These are phyloP conservation scores for Trichaptum fuscoviolaceum DNA, from an alignment of 768 basidiomycete species.

Conservation along the genomic window DNA sequence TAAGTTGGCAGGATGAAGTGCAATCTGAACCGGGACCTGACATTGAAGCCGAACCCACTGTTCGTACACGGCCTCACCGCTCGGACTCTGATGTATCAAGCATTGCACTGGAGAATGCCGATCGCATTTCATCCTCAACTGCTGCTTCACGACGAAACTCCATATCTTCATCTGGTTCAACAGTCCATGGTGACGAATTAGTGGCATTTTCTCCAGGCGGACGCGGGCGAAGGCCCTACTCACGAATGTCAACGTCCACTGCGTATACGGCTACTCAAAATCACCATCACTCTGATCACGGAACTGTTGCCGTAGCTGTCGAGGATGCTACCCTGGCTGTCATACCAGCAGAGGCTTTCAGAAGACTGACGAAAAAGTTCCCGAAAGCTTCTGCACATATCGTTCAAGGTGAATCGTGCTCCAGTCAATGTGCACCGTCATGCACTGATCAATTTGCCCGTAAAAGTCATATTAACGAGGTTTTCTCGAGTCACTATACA, in stretches of 20 bases:
- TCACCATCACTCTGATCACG: slow-evolving; percentile 43
- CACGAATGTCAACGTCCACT: slow-evolving; percentile 1
- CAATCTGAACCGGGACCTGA: slow-evolving; percentile 14
- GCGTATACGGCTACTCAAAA: slow-evolving; percentile 15
- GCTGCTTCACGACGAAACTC: slow-evolving; percentile 41
- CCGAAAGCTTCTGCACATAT: slow-evolving; percentile 97
- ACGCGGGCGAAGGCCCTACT: neutral
- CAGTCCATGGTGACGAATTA: slow-evolving; percentile 43
- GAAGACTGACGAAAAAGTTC: slow-evolving; percentile 89
- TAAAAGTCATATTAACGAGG: slow-evolving; percentile 83
- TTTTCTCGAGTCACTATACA: slow-evolving; percentile 97
- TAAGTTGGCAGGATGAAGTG: slow-evolving; percentile 81
- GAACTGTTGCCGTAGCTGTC: slow-evolving; percentile 86
- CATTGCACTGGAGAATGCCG: slow-evolving; percentile 40
- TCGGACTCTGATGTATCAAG: slow-evolving; percentile 64
- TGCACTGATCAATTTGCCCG: neutral
- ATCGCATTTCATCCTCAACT: slow-evolving; percentile 14
- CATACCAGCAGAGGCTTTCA: slow-evolving; percentile 96
- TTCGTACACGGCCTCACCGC: slow-evolving; percentile 24
- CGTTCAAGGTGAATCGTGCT: slow-evolving; percentile 63
- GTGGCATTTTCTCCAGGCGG: slow-evolving; percentile 7
- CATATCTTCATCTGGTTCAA: slow-evolving; percentile 63
- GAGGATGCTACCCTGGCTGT: slow-evolving; percentile 97
- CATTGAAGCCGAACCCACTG: slow-evolving; percentile 20
- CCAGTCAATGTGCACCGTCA: neutral